Conservation (phyloP, 306 rosid genomes). For the Fragaria ananassa region DNA sequence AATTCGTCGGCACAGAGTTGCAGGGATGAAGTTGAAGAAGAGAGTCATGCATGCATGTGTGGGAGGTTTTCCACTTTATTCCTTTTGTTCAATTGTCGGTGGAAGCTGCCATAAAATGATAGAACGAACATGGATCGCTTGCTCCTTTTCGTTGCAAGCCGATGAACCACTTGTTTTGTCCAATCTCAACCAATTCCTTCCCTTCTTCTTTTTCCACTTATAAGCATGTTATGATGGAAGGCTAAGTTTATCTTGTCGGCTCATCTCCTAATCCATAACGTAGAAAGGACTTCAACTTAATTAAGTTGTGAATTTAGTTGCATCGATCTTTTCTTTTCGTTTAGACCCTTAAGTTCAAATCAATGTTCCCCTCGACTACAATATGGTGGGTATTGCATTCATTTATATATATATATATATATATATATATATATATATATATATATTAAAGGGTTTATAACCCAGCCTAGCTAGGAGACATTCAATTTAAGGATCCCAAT, state of each 20-base stretch:
- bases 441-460: too few species aligned
- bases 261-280: not conserved
- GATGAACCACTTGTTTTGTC: conserved; percentile 79
- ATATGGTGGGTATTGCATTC: too few species aligned
- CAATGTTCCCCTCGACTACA: too few species aligned
- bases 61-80: conserved; percentile 43
- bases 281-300: not conserved
- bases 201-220: not conserved
- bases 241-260: not conserved
- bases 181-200: conserved; percentile 10
- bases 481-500: too few species aligned
- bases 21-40: not conserved
- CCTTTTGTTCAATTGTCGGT: conserved; percentile 49
- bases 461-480: too few species aligned
- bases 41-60: conserved; percentile 32
- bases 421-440: too few species aligned
- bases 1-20: not conserved
- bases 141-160: conserved; percentile 27
- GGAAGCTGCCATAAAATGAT: conserved; percentile 19
- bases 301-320: not conserved
- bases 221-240: not conserved
- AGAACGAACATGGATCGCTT: conserved; percentile 31
- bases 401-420: too few species aligned
- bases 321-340: not conserved
- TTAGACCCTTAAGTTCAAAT: not conserved